Evolutionary conservation across 2,329 filamentous ascomycete species (phyloP).

Genomic region (Nothopassalora personata): DNA sequence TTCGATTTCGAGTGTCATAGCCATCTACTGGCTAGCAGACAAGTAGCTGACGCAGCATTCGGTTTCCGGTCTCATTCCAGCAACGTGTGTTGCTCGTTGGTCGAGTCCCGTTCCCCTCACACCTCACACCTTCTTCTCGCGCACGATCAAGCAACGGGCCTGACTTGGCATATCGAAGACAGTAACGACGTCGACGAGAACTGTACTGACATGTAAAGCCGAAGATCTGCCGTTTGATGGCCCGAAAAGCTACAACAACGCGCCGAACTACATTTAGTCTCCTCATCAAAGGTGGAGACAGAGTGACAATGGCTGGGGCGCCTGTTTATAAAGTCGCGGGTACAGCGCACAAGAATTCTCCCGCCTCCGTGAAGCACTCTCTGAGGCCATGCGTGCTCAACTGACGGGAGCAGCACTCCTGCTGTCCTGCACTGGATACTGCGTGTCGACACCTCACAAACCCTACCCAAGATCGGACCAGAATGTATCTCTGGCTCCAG

Average conservation of each 20-base stretch:
- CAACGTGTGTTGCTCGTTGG: too few species aligned
- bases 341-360: neutral
- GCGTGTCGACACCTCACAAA: neutral
- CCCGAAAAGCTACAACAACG: neutral
- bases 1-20: too few species aligned
- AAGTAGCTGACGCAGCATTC: too few species aligned
- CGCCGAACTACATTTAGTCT: neutral
- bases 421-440: neutral
- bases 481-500: slow-evolving; percentile 5
- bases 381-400: neutral
- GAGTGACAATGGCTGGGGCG: neutral
- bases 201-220: neutral
- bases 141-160: too few species aligned
- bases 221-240: neutral
- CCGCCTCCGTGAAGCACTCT: neutral
- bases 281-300: neutral
- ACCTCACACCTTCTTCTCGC: too few species aligned
- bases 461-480: neutral
- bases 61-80: too few species aligned
- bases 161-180: too few species aligned
- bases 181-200: too few species aligned
- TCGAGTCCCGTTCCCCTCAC: too few species aligned
- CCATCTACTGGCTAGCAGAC: too few species aligned
- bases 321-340: neutral
- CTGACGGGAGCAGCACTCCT: neutral